Percentiles rank a stretch among this genome's conserved stretches.
phyloP scores from a whole-genome alignment of 73 alveolate species.

The Paramecium primaurelia region DNA sequence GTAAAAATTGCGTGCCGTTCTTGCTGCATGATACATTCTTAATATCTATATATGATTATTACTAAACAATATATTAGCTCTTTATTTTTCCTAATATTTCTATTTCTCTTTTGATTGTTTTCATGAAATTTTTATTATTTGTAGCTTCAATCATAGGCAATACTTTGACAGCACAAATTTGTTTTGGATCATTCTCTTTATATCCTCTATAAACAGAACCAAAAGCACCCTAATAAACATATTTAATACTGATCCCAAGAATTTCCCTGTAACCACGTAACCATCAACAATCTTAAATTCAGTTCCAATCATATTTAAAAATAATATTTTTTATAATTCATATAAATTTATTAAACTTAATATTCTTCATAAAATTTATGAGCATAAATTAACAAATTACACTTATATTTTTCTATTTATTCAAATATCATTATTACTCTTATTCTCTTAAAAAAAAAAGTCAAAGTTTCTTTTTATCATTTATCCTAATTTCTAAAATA shows the following conservation, averaged over 20 bases:
- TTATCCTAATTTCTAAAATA: not conserved
- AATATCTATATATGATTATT: not conserved
- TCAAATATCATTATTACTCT: no score
- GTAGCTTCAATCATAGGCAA: slow-evolving; percentile 22
- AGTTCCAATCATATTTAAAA: not conserved
- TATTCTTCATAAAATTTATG: not conserved
- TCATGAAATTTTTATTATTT: slow-evolving; percentile 30
- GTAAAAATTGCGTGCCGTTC: slow-evolving; percentile 55
- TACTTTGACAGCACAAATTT: slow-evolving; percentile 49
- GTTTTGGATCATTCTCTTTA: slow-evolving; percentile 35
- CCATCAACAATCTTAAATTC: slow-evolving; percentile 29
- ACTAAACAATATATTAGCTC: slow-evolving; percentile 42
- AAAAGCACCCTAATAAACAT: slow-evolving; percentile 15
- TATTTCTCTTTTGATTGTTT: slow-evolving; percentile 50
- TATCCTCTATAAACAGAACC: slow-evolving; percentile 48
- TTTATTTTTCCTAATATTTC: slow-evolving; percentile 34
- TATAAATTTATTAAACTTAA: not conserved
- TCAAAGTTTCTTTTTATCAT: not conserved
- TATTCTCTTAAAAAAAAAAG: no score
- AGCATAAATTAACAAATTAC: not conserved
- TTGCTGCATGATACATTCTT: slow-evolving; percentile 51
- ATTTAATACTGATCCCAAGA: slow-evolving; percentile 21
- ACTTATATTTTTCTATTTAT: not conserved
- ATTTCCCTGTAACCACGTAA: slow-evolving; percentile 35
- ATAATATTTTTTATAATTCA: not conserved